Evolutionary conservation across 2,329 filamentous ascomycete genomes (phyloP).

Genomic region (Fusarium proliferatum): DNA sequence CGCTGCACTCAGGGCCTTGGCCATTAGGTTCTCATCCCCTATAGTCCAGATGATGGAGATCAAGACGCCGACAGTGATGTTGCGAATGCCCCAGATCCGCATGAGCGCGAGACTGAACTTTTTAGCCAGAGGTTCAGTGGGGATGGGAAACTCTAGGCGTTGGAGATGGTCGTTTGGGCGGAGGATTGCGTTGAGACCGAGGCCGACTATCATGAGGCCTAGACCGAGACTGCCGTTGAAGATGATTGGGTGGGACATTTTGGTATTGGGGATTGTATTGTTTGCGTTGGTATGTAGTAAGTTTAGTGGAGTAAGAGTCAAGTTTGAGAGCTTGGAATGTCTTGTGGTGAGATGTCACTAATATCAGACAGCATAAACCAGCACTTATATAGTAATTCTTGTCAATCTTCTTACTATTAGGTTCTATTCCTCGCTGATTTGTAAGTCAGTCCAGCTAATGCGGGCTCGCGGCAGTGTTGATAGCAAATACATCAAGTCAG

Average conservation of each 20-base stretch:
- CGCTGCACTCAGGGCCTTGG: neutral
- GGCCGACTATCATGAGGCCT: neutral
- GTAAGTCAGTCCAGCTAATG: neutral
- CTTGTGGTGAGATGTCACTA: fast-evolving
- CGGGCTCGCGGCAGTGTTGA: neutral
- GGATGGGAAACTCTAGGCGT: constrained; percentile 8
- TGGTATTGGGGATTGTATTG: neutral
- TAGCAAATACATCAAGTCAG: neutral
- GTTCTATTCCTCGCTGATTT: neutral
- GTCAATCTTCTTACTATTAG: fast-evolving
- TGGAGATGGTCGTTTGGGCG: constrained; percentile 9
- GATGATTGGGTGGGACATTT: constrained; percentile 12
- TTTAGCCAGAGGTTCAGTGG: constrained; percentile 3
- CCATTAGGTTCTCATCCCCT: neutral
- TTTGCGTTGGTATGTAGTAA: neutral
- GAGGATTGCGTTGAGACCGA: constrained; percentile 18
- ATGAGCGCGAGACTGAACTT: constrained; percentile 14
- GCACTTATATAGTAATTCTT: neutral
- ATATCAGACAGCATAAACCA: fast-evolving
- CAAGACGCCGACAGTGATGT: constrained; percentile 10
- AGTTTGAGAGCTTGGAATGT: neutral
- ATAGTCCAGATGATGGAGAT: neutral
- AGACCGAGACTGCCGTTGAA: constrained; percentile 12
- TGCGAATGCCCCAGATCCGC: constrained; percentile 19
- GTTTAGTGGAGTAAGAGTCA: fast-evolving